These are phyloP conservation scores for Rhododendron molle DNA, from an alignment of 148 eudicot species.

Conservation along the genomic window DNA sequence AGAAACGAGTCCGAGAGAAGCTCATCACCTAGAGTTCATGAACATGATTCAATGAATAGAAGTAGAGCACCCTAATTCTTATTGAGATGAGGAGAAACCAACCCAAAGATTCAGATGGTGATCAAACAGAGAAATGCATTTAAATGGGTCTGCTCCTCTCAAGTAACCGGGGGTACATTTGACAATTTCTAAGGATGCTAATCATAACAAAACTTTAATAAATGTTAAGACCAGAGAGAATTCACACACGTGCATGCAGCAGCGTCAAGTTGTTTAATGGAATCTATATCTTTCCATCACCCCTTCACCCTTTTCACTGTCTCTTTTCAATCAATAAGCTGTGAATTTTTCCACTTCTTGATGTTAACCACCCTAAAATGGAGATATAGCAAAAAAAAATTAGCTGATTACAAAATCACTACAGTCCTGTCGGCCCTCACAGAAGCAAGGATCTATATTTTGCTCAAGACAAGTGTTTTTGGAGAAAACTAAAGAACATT, in stretches of 20 bases:
- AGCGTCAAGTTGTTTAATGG: not conserved
- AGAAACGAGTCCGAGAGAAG: conserved; percentile 80
- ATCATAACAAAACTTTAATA: not conserved
- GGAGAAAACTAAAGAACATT: not conserved
- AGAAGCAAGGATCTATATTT: not conserved
- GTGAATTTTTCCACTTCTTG: not conserved
- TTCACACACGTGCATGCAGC: not conserved
- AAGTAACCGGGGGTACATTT: not conserved
- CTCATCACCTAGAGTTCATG: conserved; percentile 58
- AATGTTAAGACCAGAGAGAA: not conserved
- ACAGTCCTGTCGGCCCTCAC: not conserved
- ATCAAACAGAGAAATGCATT: not conserved
- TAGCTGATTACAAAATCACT: not conserved
- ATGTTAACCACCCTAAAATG: not conserved
- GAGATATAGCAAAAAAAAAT: not conserved
- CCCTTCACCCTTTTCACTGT: not conserved
- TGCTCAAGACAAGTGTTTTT: not conserved
- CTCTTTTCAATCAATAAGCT: not conserved
- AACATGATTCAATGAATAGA: not conserved
- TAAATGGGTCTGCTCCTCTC: not conserved
- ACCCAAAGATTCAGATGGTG: not conserved
- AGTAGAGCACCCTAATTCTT: not conserved
- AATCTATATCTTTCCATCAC: not conserved
- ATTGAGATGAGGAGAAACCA: not conserved
- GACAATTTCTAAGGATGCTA: not conserved